These are phyloP conservation scores for Isabelozyma rhagii DNA, from an alignment of 805 yeast species.

Conservation along the genomic window DNA sequence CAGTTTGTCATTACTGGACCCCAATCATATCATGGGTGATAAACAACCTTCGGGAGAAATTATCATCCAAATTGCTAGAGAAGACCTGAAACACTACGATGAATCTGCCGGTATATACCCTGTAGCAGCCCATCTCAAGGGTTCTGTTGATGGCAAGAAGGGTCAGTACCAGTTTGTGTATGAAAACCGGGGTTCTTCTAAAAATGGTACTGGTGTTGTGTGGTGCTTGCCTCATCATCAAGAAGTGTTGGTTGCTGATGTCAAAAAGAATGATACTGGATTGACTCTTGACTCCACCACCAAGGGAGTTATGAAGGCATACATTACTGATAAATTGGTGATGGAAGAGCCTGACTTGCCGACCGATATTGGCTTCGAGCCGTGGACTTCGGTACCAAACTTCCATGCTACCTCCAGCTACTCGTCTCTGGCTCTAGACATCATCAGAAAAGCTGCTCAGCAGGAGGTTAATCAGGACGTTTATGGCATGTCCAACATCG, in stretches of 20 bases:
- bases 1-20: constrained; percentile 26
- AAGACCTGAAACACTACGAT: constrained; percentile 33
- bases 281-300: constrained; percentile 46
- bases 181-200: constrained; percentile 21
- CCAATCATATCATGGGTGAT: constrained; percentile 42
- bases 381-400: constrained; percentile 53
- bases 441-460: constrained; percentile 48
- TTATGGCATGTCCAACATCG: constrained; percentile 55
- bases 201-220: constrained; percentile 29
- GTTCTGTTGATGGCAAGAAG: constrained; percentile 14
- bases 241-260: constrained; percentile 29
- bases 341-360: constrained; percentile 44
- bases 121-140: constrained; percentile 11
- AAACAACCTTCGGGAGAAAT: constrained; percentile 31
- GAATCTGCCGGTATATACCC: constrained; percentile 32
- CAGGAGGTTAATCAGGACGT: constrained; percentile 56
- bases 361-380: constrained; percentile 42
- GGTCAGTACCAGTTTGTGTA: constrained; percentile 30
- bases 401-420: constrained; percentile 18
- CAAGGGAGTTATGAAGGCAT: constrained; percentile 47
- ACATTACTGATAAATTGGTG: constrained; percentile 33
- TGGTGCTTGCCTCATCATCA: constrained; percentile 55
- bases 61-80: constrained; percentile 58
- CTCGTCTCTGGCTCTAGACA: constrained; percentile 26
- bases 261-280: constrained; percentile 24